Conservation (phyloP, 2,329 filamentous ascomycete genomes). For the Xylariaceae sp. region DNA sequence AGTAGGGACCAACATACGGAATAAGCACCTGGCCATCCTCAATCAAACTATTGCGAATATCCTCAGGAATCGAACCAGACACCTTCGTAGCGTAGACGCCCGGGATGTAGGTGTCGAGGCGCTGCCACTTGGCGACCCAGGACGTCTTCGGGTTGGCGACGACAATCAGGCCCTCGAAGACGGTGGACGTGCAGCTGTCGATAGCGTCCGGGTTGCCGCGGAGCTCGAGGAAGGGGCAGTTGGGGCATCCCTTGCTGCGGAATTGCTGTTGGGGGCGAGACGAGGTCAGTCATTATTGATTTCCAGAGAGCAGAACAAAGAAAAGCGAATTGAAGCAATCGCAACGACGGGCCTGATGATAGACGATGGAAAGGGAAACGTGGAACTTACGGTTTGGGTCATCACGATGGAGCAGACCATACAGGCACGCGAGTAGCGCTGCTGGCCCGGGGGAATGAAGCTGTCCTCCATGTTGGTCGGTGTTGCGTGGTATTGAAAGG, state of each 20-base stretch:
- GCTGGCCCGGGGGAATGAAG: conserved; percentile 68
- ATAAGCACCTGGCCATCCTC: conserved; percentile 62
- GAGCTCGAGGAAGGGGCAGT: conserved; percentile 90
- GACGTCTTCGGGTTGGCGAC: conserved; percentile 75
- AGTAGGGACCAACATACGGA: conserved; percentile 52
- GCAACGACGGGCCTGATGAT: background rate
- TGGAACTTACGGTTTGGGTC: conserved; percentile 59
- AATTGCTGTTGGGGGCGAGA: conserved; percentile 58
- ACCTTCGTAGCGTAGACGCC: conserved; percentile 96
- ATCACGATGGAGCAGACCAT: conserved; percentile 98
- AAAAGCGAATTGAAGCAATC: background rate
- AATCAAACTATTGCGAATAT: conserved; percentile 55
- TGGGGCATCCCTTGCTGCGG: conserved; percentile 81
- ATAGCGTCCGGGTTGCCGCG: conserved; percentile 73
- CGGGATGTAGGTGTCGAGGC: conserved; percentile 78
- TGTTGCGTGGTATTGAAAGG: background rate
- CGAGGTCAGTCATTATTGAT: background rate
- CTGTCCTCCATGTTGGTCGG: conserved; percentile 44
- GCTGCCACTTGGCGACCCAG: conserved; percentile 97
- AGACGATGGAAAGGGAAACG: conserved; percentile 5
- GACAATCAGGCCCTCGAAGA: conserved; percentile 89
- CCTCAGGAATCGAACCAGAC: conserved; percentile 69
- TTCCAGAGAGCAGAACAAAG: background rate
- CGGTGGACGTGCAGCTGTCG: conserved; percentile 88
- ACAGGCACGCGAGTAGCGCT: conserved; percentile 87